Base-by-base conservation (phyloP, 148 eudicot genomes). In the Bassia scoparia region DNA sequence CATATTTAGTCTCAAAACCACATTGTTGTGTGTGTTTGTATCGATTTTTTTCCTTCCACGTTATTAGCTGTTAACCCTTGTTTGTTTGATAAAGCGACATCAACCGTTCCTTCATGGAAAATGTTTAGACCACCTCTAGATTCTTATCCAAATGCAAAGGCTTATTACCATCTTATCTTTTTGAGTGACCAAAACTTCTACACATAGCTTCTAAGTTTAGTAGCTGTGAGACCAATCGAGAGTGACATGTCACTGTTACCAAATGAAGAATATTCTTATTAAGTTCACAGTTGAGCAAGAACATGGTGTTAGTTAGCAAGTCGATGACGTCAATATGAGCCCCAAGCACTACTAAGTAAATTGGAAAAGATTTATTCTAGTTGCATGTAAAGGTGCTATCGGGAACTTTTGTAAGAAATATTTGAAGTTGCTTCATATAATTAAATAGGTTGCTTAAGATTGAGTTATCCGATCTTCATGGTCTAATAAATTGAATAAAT, bases 261-360 rank as follows among this genome's bases (percentile, higher is more conserved):
- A 61, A 7, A 31, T 61, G 65, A 31, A 61, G 65, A 33, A 61
- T 61, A 61, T 61, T 61, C 31, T 61, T 37, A n/a, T 30, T 4
- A n/a, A n/a, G n/a, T 31, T 18, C 34, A 3, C 12, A n/a, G 20
- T 34, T 35, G 44, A 61, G 66, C 5, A 33, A 4, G 14, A 34
- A 61, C 50, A 24, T 33, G 2, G 66, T 30, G 66, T 20, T 61
- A 33, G 23, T 4, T 7, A 61, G 6, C 16, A 61, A 35, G 9
- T 18, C 35, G 14, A 61, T 61, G 21, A 61, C 14, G 11, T 34
- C 31, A 61, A 61, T 31, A 61, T 61, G 41, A 9, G 41, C 66
- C 20, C 43, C 24, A 17, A 6, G 24, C 8, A 34, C 66, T 7
- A 13, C 66, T 13, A 16, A 23, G 9, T 61, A 43, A 34, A 61